Percentiles rank a stretch among this genome's conserved stretches.
These are phyloP conservation scores for Scytalidium sp. DNA, from an alignment of 2,329 filamentous ascomycete genomes.

Conservation along the genomic window DNA sequence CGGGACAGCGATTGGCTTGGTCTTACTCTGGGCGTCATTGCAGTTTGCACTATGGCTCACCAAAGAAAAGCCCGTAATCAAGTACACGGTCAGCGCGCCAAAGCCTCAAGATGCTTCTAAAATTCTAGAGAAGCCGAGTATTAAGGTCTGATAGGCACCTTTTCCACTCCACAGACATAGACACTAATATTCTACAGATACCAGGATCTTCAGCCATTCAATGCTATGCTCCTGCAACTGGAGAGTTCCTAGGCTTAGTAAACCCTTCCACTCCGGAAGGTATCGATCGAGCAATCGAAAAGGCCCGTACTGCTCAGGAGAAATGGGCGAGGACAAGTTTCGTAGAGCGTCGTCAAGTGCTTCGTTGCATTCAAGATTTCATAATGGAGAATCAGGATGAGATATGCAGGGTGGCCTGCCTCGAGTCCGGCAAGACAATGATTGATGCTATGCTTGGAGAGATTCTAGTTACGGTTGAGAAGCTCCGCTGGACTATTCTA, in stretches of 20 bases:
- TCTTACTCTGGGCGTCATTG: constrained; percentile 18
- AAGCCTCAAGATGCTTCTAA: constrained; percentile 55
- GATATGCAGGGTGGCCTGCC: constrained; percentile 80
- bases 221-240: constrained; percentile 88
- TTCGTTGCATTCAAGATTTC: constrained; percentile 77
- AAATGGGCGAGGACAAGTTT: constrained; percentile 80
- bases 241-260: constrained; percentile 74
- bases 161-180: too few relatives aligned
- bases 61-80: constrained; percentile 40
- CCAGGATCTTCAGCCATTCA: constrained; percentile 66
- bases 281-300: constrained; percentile 75
- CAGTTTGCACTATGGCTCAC: constrained; percentile 18
- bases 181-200: constrained; percentile 35
- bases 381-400: constrained; percentile 85
- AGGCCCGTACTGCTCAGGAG: constrained; percentile 70
- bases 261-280: constrained; percentile 73
- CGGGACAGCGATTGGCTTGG: constrained; percentile 15
- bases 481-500: constrained; percentile 88
- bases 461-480: constrained; percentile 90
- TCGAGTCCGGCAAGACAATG: constrained; percentile 95
- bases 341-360: constrained; percentile 70
- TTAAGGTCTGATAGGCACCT: constrained; percentile 47
- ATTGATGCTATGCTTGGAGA: constrained; percentile 93
- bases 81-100: constrained; percentile 61
- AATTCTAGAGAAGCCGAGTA: constrained; percentile 54